Percentiles rank a stretch among this genome's conserved stretches.
Evolutionary conservation across 495 filamentous ascomycete species (phyloP).

Genomic region (Aspergillus haitiensis): DNA sequence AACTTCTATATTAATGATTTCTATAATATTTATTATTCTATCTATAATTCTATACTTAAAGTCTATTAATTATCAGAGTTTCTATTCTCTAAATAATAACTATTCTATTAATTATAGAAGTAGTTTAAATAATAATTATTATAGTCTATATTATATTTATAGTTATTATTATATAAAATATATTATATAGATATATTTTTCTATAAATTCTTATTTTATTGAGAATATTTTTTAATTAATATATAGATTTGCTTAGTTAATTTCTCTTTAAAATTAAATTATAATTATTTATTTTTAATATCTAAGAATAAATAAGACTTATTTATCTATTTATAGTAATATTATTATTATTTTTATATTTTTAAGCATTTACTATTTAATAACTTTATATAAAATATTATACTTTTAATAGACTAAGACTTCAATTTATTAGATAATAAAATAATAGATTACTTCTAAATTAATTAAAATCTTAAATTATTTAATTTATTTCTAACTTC

Average conservation of each 20-base stretch:
- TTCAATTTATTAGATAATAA: constrained; percentile 3
- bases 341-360: constrained; percentile 4
- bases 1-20: too few relatives aligned
- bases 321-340: too few relatives aligned
- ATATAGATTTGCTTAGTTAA: background rate
- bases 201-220: too few relatives aligned
- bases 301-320: too few relatives aligned
- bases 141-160: background rate
- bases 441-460: constrained; percentile 5
- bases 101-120: background rate
- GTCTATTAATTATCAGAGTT: background rate
- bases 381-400: constrained; percentile 5
- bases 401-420: background rate
- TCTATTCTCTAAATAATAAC: constrained; percentile 1
- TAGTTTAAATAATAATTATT: background rate
- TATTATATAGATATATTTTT: background rate
- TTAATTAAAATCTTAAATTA: constrained; percentile 6
- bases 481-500: background rate
- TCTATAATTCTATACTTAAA: too few relatives aligned
- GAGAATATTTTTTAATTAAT: too few relatives aligned
- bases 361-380: too few relatives aligned
- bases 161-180: background rate
- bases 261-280: constrained; percentile 4
- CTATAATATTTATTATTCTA: too few relatives aligned
- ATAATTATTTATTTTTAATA: too few relatives aligned